Percentiles rank a stretch among this genome's conserved stretches.
Evolutionary conservation across 805 yeast genomes (phyloP).

Genomic region (Nakazawaea wyomingensis): DNA sequence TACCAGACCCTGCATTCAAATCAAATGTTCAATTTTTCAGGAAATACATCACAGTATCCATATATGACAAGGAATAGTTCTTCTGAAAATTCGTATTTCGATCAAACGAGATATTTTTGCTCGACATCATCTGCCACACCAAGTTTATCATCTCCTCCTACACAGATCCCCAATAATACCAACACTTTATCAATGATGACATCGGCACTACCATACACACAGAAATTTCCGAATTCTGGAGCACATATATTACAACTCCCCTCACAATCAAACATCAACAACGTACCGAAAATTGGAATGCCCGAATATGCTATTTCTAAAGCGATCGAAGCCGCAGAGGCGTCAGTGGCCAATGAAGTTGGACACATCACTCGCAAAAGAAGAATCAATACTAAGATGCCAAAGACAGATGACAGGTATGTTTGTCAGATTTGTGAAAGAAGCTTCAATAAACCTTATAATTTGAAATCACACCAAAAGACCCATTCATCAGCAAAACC

Average conservation of each 20-base stretch:
- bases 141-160: no score
- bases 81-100: background rate
- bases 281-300: slow-evolving; percentile 15
- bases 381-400: background rate
- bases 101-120: no score
- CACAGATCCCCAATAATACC: no score
- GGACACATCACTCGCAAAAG: slow-evolving; percentile 6
- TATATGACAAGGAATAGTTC: background rate
- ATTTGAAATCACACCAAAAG: slow-evolving; percentile 44
- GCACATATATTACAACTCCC: slow-evolving; percentile 5
- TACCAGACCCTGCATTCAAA: background rate
- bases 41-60: background rate
- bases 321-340: slow-evolving; percentile 15
- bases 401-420: slow-evolving; percentile 15
- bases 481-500: slow-evolving; percentile 67
- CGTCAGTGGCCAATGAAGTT: slow-evolving; percentile 10
- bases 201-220: no score
- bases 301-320: slow-evolving; percentile 20
- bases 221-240: no score
- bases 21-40: background rate
- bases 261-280: background rate
- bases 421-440: slow-evolving; percentile 41
- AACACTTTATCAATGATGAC: no score
- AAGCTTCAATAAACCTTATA: slow-evolving; percentile 43
- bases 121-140: no score